Conservation (phyloP, 163 green algal species). For the Volvox carteri region DNA sequence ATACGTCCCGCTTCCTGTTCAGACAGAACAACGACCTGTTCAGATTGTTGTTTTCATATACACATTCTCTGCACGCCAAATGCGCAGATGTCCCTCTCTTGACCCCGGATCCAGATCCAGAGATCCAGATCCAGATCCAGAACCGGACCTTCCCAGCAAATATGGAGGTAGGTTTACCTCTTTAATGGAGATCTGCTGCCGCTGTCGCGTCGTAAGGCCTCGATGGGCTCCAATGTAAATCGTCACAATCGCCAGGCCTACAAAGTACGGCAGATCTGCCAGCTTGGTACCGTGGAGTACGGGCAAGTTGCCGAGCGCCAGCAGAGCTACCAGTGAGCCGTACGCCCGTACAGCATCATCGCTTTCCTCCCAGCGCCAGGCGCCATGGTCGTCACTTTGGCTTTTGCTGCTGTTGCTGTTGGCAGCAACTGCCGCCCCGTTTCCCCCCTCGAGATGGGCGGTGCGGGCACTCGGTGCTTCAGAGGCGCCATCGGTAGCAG, state of each 20-base stretch:
- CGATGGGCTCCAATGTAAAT: slow-evolving; percentile 90
- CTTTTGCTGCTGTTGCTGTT: neutral
- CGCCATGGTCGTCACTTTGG: neutral
- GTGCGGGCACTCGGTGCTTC: too few relatives aligned
- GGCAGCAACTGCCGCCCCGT: neutral
- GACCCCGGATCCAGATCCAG: too few relatives aligned
- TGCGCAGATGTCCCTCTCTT: too few relatives aligned
- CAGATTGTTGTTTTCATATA: too few relatives aligned
- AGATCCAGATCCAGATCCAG: too few relatives aligned
- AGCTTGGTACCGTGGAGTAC: slow-evolving; percentile 57
- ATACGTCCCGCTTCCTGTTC: too few relatives aligned
- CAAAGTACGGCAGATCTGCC: slow-evolving; percentile 67
- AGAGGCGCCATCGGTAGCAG: too few relatives aligned
- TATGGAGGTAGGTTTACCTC: too few relatives aligned
- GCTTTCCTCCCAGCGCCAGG: slow-evolving; percentile 83
- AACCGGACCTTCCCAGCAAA: too few relatives aligned
- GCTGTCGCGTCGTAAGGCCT: slow-evolving; percentile 74
- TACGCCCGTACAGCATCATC: slow-evolving; percentile 79
- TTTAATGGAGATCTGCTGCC: slow-evolving; percentile 81
- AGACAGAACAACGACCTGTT: too few relatives aligned
- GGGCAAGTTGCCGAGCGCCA: slow-evolving; percentile 73
- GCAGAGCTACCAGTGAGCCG: slow-evolving; percentile 68
- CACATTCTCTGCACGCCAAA: too few relatives aligned
- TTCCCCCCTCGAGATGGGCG: too few relatives aligned
- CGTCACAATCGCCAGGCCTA: slow-evolving; percentile 77